Base-by-base conservation (phyloP, 805 yeast genomes). In the Allodekkera sacchari region DNA sequence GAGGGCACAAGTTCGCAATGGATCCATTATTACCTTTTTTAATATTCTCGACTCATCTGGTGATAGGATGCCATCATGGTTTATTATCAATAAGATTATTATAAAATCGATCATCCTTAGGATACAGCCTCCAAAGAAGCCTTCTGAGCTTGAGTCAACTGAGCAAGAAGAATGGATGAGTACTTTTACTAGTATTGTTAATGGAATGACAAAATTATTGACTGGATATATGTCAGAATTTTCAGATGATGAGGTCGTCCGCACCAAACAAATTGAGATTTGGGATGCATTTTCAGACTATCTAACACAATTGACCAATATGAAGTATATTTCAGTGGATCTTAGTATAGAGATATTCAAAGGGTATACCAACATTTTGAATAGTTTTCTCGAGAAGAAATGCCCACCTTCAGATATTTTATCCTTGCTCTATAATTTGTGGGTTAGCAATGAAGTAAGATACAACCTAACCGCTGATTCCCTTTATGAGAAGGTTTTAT, bases 11-110 rank as follows among this genome's bases (percentile, higher is more conserved):
- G 95, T 89, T 1, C 68, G 94, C 38, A 87, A 85, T 45, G 96
- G 96, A 2, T 77, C 96, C 0, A 70, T 85, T 11, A 94, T 87
- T 49, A 89, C 96, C 0, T 77, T 88, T 42, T 84, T 85, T 56
- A 73, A 88, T 41, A 77, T 89, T 18, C 64, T 83, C 37, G 84
- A 82, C 32, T 71, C 88, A 3, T 84, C 81, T 51, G 80, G 83
- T 1, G 47, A 54, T 8, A 59, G 61, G 26, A 59, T 76, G 13
- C 68, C 75, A 0, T 60, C 73, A 2, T 87, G 96, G 96, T 57
- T 66, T 18, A 53, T 77, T n/a, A 69, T 88, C 3, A 77, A 75
- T 45, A 51, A 59, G 19, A 65, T 79, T 22, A 84, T 83, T 2
- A 63, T 88, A 6, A 66, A 70, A 1, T 67, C 68, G 0, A 48